Conservation (phyloP, 371 early-diverging fungal genomes). For the Actinomortierella wolfii region DNA sequence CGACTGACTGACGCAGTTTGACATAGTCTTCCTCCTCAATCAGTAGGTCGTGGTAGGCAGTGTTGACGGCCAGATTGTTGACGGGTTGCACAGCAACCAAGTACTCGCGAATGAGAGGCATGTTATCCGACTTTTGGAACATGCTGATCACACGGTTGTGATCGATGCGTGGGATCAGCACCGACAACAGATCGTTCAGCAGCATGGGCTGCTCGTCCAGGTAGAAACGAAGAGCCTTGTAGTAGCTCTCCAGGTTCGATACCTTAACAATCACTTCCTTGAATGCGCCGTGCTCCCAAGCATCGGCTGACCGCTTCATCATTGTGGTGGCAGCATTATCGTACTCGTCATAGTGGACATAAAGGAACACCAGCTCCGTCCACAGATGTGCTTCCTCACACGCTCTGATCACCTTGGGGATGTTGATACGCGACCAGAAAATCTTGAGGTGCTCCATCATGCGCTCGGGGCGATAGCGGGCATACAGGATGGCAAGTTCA, state of each 20-base stretch:
- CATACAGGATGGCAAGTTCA: conserved; percentile 94
- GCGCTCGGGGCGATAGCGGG: conserved; percentile 91
- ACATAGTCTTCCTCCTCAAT: conserved; percentile 97
- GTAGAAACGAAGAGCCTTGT: conserved; percentile 96
- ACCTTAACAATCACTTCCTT: conserved; percentile 96
- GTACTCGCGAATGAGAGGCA: conserved; percentile 95
- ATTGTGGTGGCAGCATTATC: conserved; percentile 96
- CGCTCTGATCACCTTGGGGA: conserved; percentile 96
- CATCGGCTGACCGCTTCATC: conserved; percentile 90
- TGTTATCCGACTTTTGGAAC: conserved; percentile 95
- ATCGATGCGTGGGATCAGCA: conserved; percentile 89
- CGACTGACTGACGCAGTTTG: conserved; percentile 89
- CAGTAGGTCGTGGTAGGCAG: conserved; percentile 91
- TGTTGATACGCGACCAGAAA: conserved; percentile 96
- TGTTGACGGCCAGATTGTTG: conserved; percentile 93
- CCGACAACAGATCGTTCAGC: conserved; percentile 88
- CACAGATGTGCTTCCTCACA: conserved; percentile 94
- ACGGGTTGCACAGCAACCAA: conserved; percentile 88
- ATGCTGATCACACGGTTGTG: conserved; percentile 95
- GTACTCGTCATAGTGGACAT: conserved; percentile 96
- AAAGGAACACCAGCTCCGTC: conserved; percentile 96
- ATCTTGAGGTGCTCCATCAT: conserved; percentile 96
- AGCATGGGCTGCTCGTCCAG: conserved; percentile 93
- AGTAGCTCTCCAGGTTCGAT: conserved; percentile 94
- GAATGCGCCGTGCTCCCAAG: conserved; percentile 96